Base-by-base conservation (phyloP, 2,329 filamentous ascomycete species). In the Penicillium hordei region DNA sequence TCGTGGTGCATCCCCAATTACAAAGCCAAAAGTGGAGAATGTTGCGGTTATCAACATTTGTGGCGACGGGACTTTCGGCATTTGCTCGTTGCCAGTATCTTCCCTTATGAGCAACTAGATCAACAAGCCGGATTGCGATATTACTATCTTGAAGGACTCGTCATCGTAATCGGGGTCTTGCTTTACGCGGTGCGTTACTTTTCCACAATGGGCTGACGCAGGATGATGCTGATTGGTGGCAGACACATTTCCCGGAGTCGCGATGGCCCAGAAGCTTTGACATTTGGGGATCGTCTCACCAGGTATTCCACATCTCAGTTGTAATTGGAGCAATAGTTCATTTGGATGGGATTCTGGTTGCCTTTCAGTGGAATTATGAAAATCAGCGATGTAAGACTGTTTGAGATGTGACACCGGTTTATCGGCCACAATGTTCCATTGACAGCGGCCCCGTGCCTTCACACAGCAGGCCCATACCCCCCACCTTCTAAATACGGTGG, bases 1-100 rank as follows among this genome's bases (percentile, higher is more conserved):
- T 76, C 5, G 68, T 77, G 23, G 59, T 78, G 23, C 73, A 72
- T 48, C 75, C 74, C 1, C 54, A 63, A 15, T 67, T 76, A 19
- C 70, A 69, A 40, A 65, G 66, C 19, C 61, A 61, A 4, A 59
- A 67, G 44, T 74, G 69, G 63, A 64, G 73, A 7, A 39, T 45
- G 6, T 61, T 71, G 31, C 70, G 71, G 9, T 58, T 72, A 4
- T 58, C 48, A 21, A 65, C 62, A 2, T 74, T 73, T 45, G 59
- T 75, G 21, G 55, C 60, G 38, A 75, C 70, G 1, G 71, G 67
- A 6, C 52, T 74, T 12, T 72, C 68, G 13, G 72, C 69, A 4
- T 71, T 75, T 52, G 69, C 66, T 5, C 73, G 71, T 65, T 4
- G 39, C 31, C 46, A 69, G 25, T 54, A 65, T 23, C 51, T 70